Conservation (phyloP, 768 basidiomycete genomes). For the Hygrocybe coccinea region DNA sequence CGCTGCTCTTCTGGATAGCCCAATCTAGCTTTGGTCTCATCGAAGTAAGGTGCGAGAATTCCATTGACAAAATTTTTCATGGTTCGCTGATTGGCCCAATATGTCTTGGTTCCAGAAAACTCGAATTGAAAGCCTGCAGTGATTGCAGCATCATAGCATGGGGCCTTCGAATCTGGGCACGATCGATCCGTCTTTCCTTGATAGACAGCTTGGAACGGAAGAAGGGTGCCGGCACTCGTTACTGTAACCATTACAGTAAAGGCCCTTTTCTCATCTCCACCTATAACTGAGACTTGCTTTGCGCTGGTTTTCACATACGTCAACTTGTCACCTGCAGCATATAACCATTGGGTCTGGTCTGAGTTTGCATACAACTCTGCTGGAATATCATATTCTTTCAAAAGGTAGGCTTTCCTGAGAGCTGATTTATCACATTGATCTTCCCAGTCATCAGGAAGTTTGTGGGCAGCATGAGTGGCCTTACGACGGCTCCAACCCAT, state of each 20-base stretch:
- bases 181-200: constrained; percentile 21
- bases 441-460: constrained; percentile 21
- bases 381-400: constrained; percentile 31
- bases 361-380: constrained; percentile 28
- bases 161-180: constrained; percentile 13
- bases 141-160: constrained; percentile 17
- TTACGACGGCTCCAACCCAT: constrained; percentile 15
- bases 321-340: constrained; percentile 25
- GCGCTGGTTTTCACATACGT: constrained; percentile 20
- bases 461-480: constrained; percentile 15
- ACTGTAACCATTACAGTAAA: constrained; percentile 33
- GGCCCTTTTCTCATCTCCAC: constrained; percentile 36
- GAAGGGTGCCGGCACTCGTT: constrained; percentile 20
- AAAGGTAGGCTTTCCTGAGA: constrained; percentile 15
- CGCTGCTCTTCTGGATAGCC: constrained; percentile 18
- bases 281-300: constrained; percentile 24
- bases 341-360: constrained; percentile 32
- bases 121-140: constrained; percentile 18
- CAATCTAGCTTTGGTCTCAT: constrained; percentile 8
- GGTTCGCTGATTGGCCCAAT: constrained; percentile 27
- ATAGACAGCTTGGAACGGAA: constrained; percentile 35
- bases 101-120: constrained; percentile 19
- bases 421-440: constrained; percentile 16
- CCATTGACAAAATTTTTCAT: constrained; percentile 20
- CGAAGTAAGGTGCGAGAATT: constrained; percentile 23